Evolutionary conservation across 163 green algal genomes (phyloP).

Genomic region (Chloromonas sp.): DNA sequence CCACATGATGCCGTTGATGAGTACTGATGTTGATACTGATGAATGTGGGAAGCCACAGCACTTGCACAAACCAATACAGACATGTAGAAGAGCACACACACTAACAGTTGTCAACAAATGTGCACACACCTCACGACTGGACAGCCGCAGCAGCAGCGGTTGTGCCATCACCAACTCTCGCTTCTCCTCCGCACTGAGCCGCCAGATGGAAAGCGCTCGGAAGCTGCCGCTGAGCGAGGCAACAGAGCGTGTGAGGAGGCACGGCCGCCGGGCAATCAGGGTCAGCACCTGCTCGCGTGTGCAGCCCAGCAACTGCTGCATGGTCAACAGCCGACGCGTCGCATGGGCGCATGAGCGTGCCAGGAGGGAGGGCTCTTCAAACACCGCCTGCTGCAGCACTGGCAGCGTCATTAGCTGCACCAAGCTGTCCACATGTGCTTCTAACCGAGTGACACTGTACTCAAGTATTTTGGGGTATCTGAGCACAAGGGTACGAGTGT

Average conservation of each 20-base stretch:
- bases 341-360: neutral
- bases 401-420: neutral
- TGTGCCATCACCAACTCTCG: conserved; percentile 21
- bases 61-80: too few species aligned
- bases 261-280: conserved; percentile 15
- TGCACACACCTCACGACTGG: conserved; percentile 23
- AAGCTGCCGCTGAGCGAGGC: conserved; percentile 12
- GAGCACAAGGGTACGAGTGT: neutral
- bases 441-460: neutral
- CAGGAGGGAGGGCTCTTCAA: conserved; percentile 18
- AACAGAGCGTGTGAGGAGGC: conserved; percentile 22
- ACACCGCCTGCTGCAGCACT: neutral
- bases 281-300: neutral
- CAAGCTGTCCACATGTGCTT: neutral
- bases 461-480: neutral
- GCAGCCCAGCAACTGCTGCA: conserved; percentile 17
- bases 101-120: too few species aligned
- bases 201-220: conserved; percentile 39
- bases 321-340: neutral
- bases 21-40: too few species aligned
- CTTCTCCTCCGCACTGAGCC: conserved; percentile 27
- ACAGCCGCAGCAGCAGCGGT: conserved; percentile 40
- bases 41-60: too few species aligned
- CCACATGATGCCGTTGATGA: too few species aligned
- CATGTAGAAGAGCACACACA: too few species aligned